phyloP scores from a whole-genome alignment of 2,329 filamentous ascomycete species.

The Xylariaceae sp. region DNA sequence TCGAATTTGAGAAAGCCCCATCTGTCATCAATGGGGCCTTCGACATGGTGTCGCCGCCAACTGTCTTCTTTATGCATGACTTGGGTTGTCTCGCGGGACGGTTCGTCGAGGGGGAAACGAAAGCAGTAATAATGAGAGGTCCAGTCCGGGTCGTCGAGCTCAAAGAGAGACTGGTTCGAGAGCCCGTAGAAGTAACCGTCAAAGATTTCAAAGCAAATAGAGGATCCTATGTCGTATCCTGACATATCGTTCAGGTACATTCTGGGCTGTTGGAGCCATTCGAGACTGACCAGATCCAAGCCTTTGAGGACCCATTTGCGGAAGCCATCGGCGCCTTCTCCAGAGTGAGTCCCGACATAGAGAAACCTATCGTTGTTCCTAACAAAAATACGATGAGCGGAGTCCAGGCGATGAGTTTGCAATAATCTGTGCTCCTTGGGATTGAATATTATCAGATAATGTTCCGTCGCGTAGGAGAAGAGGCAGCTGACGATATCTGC shows the following conservation, averaged over 20 bases:
- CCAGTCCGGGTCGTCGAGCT: slow-evolving; percentile 61
- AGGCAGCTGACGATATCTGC: slow-evolving; percentile 55
- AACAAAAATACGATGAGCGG: slow-evolving; percentile 59
- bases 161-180: slow-evolving; percentile 60
- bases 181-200: slow-evolving; percentile 64
- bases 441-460: slow-evolving; percentile 53
- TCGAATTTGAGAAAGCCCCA: slow-evolving; percentile 66
- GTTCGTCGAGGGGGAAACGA: slow-evolving; percentile 53
- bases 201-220: slow-evolving; percentile 69
- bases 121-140: slow-evolving; percentile 67
- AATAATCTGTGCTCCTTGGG: slow-evolving; percentile 38
- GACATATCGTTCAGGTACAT: slow-evolving; percentile 55
- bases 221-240: slow-evolving; percentile 62
- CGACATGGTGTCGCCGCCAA: slow-evolving; percentile 63
- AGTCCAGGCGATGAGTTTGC: slow-evolving; percentile 38
- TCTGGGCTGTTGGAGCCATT: slow-evolving; percentile 38
- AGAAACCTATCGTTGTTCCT: slow-evolving; percentile 59
- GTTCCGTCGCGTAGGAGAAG: slow-evolving; percentile 43
- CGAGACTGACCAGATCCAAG: slow-evolving; percentile 40
- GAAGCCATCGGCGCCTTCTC: slow-evolving; percentile 48
- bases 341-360: slow-evolving; percentile 63
- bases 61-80: slow-evolving; percentile 44
- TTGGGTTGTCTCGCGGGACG: slow-evolving; percentile 37
- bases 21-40: slow-evolving; percentile 69
- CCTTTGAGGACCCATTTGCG: slow-evolving; percentile 61